Evolutionary conservation across 2,329 filamentous ascomycete genomes (phyloP), one percentile per base, ranked within the genome.

Genomic region (Neofusicoccum sp.): DNA sequence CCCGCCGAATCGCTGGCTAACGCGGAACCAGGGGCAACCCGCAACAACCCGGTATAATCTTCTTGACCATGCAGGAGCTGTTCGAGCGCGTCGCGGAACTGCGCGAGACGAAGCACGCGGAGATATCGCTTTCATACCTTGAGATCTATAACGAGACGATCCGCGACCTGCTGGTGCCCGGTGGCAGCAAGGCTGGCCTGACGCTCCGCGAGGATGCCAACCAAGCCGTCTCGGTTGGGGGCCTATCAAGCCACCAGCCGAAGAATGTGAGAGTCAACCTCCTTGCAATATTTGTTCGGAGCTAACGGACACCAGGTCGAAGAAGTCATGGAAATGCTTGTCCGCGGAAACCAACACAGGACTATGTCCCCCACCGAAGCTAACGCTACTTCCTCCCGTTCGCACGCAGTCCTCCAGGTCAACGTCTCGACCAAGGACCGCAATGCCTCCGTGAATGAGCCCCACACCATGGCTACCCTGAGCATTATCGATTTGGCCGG

Each of bases 61-160:
- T 98, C 79, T 81, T 99, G 71, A 98, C 95, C 1, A 99, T 99
- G 93, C 94, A 98, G 77, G 95, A 99, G 78, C 83, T 99, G 29
- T 99, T 99, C 73, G 95, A 99, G 79, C 92, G 94, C 77, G 97
- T 99, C 68, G 82, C 84, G n/a, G 95, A 98, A 63, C 81, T 91
- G 61, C 89, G 89, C 66, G 87, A 90, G 64, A 93, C 97, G 65
- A 98, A 97, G 78, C 83, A 88, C 33, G 95, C 93, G 3, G 95
- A 98, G 71, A 83, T 99, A 61, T 92, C 93, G 0, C 85, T 99
- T 14, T 97, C 93, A 0, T 99, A 98, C 72, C 84, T 99, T 41
- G 95, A 99, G 75, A 99, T 99, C 67, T 99, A 99, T 83, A 99
- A 99, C 75, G 95, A 99, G 80, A 97, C 93, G 0, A 99, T 99